Evolutionary conservation across 2,329 filamentous ascomycete species (phyloP), one percentile per base, ranked within the genome.

Genomic region (Ascosphaera acerosa): DNA sequence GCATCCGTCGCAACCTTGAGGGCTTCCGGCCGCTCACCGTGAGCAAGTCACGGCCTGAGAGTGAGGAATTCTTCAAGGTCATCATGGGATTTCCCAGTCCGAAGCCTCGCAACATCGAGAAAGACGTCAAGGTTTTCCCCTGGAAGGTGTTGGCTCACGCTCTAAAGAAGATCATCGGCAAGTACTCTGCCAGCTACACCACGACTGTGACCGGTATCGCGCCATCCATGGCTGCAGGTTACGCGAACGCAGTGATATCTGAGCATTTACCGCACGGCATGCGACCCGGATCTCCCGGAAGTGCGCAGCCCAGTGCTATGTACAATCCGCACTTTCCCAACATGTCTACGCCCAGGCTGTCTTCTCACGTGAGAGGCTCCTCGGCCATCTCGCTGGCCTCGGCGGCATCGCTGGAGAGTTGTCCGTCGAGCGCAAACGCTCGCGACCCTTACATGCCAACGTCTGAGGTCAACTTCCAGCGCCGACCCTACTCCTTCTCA

Each of bases 1-100:
- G 87, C 32, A 94, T 97, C 43, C 73, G 87, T 18, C 71, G 87
- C 38, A 97, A 97, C 45, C 61, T 97, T 19, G 87, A 97, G 50
- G 82, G 82, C 0, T 94, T 91, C 58, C 72, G 78, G 20, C 87
- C 87, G 1, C 55, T 80, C 39, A 97, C 87, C 0, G 81, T 97
- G 12, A 91, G 81, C 41, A 97, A 97, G 53, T 70, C 72, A 35
- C 91, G 90, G 54, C 47, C 70, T 1, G 84, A 94, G 36, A 91
- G 77, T 48, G 84, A 94, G 50, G 80, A 89, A 33, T 94, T 94
- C 52, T 94, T 94, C 69, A 92, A 92, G 57, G 65, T 92, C 43
- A 94, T 97, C 54, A 97, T 97, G 87, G 78, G 70, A 2, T 94
- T 94, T 47, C 80, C 81, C 9, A 77, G 75, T 36, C 87, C 87